A percentile compares a stretch with the other conserved stretches of the same genome.
Conservation (phyloP, 352 stramenopile genomes). For the Phytophthora palmivora region DNA sequence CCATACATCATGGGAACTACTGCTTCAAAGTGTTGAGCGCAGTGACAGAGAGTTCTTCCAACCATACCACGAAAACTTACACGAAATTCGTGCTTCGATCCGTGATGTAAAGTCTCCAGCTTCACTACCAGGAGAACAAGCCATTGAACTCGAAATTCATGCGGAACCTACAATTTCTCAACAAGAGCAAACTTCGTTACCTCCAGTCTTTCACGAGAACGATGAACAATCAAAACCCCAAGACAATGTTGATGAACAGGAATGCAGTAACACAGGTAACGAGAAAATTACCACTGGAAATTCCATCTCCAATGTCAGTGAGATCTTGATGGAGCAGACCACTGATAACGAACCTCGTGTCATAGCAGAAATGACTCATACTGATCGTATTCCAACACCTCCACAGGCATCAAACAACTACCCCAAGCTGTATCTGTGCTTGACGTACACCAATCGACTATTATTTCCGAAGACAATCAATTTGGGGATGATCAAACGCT, state of each 20-base stretch:
- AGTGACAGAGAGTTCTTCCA: slow-evolving; percentile 54
- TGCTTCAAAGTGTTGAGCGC: slow-evolving; percentile 47
- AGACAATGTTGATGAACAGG: neutral
- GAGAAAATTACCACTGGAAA: neutral
- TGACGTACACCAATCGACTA: neutral
- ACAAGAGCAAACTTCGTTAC: neutral
- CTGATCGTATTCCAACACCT: neutral
- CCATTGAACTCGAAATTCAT: neutral
- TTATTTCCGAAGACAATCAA: neutral
- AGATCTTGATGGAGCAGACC: neutral
- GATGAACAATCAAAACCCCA: neutral
- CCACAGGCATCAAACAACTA: neutral
- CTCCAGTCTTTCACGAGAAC: neutral
- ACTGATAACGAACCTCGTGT: neutral
- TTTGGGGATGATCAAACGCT: neutral
- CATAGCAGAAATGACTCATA: neutral
- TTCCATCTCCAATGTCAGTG: neutral
- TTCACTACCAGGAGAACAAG: neutral
- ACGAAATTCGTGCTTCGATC: slow-evolving; percentile 37
- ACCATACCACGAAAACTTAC: slow-evolving; percentile 35
- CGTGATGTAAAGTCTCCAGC: slow-evolving; percentile 1
- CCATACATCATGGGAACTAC: slow-evolving; percentile 32
- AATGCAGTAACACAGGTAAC: neutral
- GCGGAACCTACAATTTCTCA: neutral
- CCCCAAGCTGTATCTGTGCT: neutral